Conservation (phyloP, 257 asterid species). For the Striga asiatica region DNA sequence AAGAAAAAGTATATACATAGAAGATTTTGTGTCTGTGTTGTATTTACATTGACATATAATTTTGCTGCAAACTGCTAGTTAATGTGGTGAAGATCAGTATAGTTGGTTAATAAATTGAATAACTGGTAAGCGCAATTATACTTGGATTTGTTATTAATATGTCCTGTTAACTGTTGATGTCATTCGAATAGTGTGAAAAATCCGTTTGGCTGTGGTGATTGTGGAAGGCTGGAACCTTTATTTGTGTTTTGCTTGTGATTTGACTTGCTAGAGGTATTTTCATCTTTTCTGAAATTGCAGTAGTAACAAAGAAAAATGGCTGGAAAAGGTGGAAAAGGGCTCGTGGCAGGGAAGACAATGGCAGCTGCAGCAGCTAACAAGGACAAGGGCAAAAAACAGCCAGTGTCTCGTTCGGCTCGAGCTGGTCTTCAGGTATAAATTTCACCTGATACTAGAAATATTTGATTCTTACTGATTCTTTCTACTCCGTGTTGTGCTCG, state of each 20-base stretch:
- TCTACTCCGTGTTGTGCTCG: neutral
- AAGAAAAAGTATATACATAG: too few relatives aligned
- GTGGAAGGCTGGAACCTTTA: neutral
- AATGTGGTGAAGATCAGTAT: too few relatives aligned
- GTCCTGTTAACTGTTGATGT: too few relatives aligned
- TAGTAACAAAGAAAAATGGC: constrained; percentile 40
- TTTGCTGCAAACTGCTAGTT: too few relatives aligned
- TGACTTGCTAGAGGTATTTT: neutral
- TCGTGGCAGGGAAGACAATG: constrained; percentile 81
- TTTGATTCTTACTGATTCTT: neutral
- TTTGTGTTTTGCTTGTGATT: neutral
- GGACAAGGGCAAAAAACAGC: constrained; percentile 53
- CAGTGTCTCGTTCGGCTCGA: constrained; percentile 78
- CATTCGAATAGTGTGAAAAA: too few relatives aligned
- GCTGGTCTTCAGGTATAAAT: constrained; percentile 85
- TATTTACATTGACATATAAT: too few relatives aligned
- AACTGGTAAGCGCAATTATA: too few relatives aligned
- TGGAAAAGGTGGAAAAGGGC: constrained; percentile 96
- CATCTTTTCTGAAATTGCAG: neutral
- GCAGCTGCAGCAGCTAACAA: constrained; percentile 74
- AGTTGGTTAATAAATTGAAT: too few relatives aligned
- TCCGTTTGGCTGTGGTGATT: neutral
- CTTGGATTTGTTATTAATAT: too few relatives aligned
- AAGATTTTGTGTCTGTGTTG: too few relatives aligned
- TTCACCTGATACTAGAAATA: neutral